A percentile compares a stretch with the other conserved stretches of the same genome.
Conservation (phyloP, 2,329 filamentous ascomycete species). For the Xylariaceae sp. region DNA sequence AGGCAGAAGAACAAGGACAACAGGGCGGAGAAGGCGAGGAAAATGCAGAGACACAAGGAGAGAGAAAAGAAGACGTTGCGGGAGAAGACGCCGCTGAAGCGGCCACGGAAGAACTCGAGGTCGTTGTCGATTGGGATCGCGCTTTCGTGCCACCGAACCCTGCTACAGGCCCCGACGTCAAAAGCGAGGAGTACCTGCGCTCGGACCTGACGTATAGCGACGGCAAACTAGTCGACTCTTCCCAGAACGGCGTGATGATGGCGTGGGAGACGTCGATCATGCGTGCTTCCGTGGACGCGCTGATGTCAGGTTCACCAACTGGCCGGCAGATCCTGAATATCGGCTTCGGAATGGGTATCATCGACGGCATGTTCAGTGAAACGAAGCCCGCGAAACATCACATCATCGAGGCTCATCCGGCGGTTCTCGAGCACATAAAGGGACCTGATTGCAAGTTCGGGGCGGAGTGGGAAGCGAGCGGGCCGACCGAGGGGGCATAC, state of each 20-base stretch:
- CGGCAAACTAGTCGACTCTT: constrained; percentile 71
- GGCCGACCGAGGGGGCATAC: constrained; percentile 67
- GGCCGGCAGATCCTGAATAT: constrained; percentile 80
- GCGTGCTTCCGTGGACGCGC: constrained; percentile 70
- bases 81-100: constrained; percentile 34
- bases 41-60: constrained; percentile 40
- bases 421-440: constrained; percentile 68
- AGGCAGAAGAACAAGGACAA: constrained; percentile 52
- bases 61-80: constrained; percentile 33
- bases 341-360: constrained; percentile 89
- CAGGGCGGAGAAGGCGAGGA: constrained; percentile 49
- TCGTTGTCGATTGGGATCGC: constrained; percentile 32
- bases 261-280: constrained; percentile 88
- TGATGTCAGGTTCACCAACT: constrained; percentile 48
- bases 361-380: constrained; percentile 75
- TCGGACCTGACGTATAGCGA: constrained; percentile 66
- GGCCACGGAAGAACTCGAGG: constrained; percentile 28
- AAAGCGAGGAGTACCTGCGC: constrained; percentile 68
- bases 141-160: constrained; percentile 41
- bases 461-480: constrained; percentile 55
- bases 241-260: constrained; percentile 91
- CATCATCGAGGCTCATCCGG: constrained; percentile 83
- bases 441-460: constrained; percentile 54
- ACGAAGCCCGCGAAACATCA: constrained; percentile 72
- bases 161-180: constrained; percentile 50